Percentiles rank a stretch among this genome's conserved stretches.
These are phyloP conservation scores for Colletotrichum ledebouriae DNA, from an alignment of 2,329 filamentous ascomycete species.

Conservation along the genomic window DNA sequence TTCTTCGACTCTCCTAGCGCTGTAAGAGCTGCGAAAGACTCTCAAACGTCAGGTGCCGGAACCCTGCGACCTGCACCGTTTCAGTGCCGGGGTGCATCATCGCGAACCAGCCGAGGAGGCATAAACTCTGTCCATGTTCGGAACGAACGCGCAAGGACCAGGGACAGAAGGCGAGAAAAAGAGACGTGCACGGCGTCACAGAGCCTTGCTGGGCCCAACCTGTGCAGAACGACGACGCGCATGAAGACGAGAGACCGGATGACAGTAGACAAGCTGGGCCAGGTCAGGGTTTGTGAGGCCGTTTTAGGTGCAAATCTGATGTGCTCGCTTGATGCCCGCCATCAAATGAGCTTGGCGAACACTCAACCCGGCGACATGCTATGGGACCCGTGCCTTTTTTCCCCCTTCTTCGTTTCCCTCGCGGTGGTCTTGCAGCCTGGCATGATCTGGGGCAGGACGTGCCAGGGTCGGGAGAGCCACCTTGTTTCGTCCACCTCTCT, in stretches of 20 bases:
- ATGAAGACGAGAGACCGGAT: conserved; percentile 39
- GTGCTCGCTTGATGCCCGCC: conserved; percentile 4
- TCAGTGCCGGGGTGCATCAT: conserved; percentile 45
- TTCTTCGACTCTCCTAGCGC: conserved; percentile 6
- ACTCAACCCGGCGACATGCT: not conserved
- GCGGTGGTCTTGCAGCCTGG: conserved; percentile 5
- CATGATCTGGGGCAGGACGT: conserved; percentile 16
- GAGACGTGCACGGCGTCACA: conserved; percentile 31
- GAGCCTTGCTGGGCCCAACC: conserved; percentile 17
- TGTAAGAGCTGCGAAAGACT: conserved; percentile 46
- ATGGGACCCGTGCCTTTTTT: not conserved
- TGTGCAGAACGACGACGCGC: conserved; percentile 2
- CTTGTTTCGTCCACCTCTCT: conserved; percentile 37
- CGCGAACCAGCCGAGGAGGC: conserved; percentile 25
- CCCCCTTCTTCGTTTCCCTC: not conserved
- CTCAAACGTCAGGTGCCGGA: conserved; percentile 51
- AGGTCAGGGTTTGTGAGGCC: conserved; percentile 38
- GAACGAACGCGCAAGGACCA: conserved; percentile 37
- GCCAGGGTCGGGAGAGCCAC: conserved; percentile 24
- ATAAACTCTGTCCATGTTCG: conserved; percentile 40
- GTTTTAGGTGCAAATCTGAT: conserved; percentile 33
- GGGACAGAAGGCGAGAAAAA: not conserved
- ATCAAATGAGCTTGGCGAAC: conserved; percentile 30
- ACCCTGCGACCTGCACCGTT: conserved; percentile 50
- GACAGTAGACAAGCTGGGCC: conserved; percentile 31